Base-by-base conservation (phyloP, 352 stramenopile species). In the Peronosclerospora sorghi region DNA sequence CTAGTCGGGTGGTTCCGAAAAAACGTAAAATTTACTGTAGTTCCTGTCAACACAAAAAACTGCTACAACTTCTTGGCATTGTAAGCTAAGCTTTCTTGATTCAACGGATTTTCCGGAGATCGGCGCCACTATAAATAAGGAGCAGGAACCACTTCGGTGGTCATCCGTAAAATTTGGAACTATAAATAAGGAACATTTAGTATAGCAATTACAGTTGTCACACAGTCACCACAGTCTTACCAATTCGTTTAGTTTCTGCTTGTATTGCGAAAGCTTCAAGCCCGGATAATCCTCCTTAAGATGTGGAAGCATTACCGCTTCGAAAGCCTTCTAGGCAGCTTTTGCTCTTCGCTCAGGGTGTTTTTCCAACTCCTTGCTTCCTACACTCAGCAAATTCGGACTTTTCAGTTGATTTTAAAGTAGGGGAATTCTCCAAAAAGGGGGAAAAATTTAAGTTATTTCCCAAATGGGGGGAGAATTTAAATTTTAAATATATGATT, bases 201-300 rank as follows among this genome's bases (percentile, higher is more conserved):
- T 21, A 42, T 49, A 65, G 32, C 18, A 62, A 18, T 29, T 19
- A 7, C 10, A 32, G 12, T 8, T 21, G 8, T 9, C 21, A 2
- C 42, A 26, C 23, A 32, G 32, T 30, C 27, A 32, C 9, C 15
- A 29, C 17, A 5, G 9, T 48, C 65, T 60, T 62, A 86, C 74
- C 70, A 80, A 55, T 44, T 88, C 75, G 41, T 71, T 83, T 30
- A 88, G 62, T 32, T 70, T 69, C 27, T 88, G 68, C 54, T 88
- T 88, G 62, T 88, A 88, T 62, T 88, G 75, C 20, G 75, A 88
- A 4, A 88, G 44, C 59, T 88, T 88, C 35, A 88, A 52, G 1
- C 75, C 68, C 4, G 73, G 75, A 52, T 63, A 88, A 35, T 88
- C 75, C 42, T 75, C 57, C 43, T 67, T 75, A 38, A 88, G 45